Conservation (phyloP, 2,329 filamentous ascomycete species). For the Alternaria triticimaculans region DNA sequence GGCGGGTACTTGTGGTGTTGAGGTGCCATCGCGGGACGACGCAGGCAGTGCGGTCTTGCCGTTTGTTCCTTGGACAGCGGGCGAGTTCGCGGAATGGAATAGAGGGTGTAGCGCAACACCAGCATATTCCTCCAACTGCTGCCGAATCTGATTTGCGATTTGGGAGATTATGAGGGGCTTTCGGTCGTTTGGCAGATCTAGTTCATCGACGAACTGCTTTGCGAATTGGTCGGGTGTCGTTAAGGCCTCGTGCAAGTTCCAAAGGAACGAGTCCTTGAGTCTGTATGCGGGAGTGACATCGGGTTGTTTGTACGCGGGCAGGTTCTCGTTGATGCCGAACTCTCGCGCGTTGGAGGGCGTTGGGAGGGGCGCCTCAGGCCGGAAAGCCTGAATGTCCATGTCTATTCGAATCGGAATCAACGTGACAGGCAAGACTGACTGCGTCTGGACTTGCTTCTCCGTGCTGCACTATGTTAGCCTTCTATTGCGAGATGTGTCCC, state of each 20-base stretch:
- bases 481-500: background rate
- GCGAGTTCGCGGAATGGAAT: constrained; percentile 68
- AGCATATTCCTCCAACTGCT: constrained; percentile 94
- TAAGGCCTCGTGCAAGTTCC: constrained; percentile 95
- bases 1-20: constrained; percentile 54
- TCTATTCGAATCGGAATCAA: constrained; percentile 97
- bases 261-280: constrained; percentile 93
- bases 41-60: constrained; percentile 46
- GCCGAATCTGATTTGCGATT: constrained; percentile 92
- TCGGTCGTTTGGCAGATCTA: constrained; percentile 81
- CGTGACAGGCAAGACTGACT: constrained; percentile 81
- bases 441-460: constrained; percentile 67
- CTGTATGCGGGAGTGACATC: constrained; percentile 85
- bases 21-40: constrained; percentile 59
- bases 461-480: constrained; percentile 50
- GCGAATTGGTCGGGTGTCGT: constrained; percentile 97
- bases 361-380: constrained; percentile 69
- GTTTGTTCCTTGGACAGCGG: constrained; percentile 38
- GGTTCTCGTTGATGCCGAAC: constrained; percentile 70
- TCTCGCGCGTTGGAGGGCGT: constrained; percentile 65
- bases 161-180: constrained; percentile 71
- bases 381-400: constrained; percentile 83
- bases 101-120: constrained; percentile 91
- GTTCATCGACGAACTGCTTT: constrained; percentile 85
- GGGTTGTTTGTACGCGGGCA: constrained; percentile 79